Evolutionary conservation across 805 yeast species (phyloP).

Genomic region (Yamadazyma paraphyllophila): DNA sequence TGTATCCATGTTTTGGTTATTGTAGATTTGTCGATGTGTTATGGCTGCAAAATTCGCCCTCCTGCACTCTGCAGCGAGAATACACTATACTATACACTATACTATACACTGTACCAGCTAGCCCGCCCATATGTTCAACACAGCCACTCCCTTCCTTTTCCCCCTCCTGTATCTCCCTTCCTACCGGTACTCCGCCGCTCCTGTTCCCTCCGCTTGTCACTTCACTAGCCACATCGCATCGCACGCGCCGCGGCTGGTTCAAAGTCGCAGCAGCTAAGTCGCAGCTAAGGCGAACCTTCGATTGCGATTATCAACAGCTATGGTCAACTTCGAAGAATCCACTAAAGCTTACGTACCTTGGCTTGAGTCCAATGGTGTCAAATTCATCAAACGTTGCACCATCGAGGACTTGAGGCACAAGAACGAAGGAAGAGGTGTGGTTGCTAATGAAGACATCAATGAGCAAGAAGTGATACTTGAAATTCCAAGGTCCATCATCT

Average conservation of each 20-base stretch:
- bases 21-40: no score
- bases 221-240: background rate
- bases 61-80: no score
- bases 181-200: background rate
- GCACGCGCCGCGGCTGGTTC: background rate
- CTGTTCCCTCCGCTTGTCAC: background rate
- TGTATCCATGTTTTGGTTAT: no score
- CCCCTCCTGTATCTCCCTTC: background rate
- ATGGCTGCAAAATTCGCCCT: no score
- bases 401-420: slow-evolving; percentile 58
- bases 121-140: no score
- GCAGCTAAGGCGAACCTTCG: background rate
- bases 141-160: no score
- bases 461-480: slow-evolving; percentile 65
- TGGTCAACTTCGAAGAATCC: slow-evolving; percentile 9
- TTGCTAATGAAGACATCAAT: slow-evolving; percentile 60
- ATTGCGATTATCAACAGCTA: background rate
- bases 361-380: slow-evolving; percentile 34
- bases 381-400: slow-evolving; percentile 53
- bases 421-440: slow-evolving; percentile 75
- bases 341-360: slow-evolving; percentile 26
- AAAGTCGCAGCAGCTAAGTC: background rate
- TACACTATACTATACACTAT: no score
- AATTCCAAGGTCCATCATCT: slow-evolving; percentile 57
- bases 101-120: no score